These are phyloP conservation scores for Colletotrichum viniferum DNA, from an alignment of 2,329 filamentous ascomycete genomes.

Conservation along the genomic window DNA sequence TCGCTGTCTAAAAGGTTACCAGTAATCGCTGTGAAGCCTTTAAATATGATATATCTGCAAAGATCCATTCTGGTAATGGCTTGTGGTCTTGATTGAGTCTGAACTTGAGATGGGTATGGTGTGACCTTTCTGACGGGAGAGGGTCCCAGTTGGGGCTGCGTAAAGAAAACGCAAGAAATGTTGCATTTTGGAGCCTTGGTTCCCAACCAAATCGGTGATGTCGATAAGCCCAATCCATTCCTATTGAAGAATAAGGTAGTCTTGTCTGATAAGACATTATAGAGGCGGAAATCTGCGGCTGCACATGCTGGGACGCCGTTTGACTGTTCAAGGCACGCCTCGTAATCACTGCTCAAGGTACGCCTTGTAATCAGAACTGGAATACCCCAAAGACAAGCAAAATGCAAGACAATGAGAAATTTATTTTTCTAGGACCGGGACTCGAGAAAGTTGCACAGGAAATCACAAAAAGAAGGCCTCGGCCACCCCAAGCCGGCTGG, in stretches of 20 bases:
- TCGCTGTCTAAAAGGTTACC: no score
- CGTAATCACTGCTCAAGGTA: neutral
- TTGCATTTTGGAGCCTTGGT: neutral
- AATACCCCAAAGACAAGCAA: neutral
- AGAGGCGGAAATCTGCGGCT: accelerated
- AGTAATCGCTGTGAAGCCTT: no score
- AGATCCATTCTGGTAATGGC: neutral
- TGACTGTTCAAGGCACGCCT: neutral
- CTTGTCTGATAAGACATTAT: accelerated
- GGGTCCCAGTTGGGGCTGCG: neutral
- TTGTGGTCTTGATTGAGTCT: neutral
- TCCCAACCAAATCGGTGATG: neutral
- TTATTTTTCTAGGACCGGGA: neutral
- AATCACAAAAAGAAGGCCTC: neutral
- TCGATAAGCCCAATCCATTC: accelerated
- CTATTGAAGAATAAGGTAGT: neutral
- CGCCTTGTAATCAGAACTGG: neutral
- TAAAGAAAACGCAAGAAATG: neutral
- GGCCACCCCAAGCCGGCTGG: neutral
- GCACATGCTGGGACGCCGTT: neutral
- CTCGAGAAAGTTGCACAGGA: neutral
- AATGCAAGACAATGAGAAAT: accelerated
- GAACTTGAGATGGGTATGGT: neutral
- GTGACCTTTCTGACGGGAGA: neutral
- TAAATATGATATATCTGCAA: no score